Base-by-base conservation (phyloP, 768 basidiomycete genomes). In the Sporobolomyces pararoseus region DNA sequence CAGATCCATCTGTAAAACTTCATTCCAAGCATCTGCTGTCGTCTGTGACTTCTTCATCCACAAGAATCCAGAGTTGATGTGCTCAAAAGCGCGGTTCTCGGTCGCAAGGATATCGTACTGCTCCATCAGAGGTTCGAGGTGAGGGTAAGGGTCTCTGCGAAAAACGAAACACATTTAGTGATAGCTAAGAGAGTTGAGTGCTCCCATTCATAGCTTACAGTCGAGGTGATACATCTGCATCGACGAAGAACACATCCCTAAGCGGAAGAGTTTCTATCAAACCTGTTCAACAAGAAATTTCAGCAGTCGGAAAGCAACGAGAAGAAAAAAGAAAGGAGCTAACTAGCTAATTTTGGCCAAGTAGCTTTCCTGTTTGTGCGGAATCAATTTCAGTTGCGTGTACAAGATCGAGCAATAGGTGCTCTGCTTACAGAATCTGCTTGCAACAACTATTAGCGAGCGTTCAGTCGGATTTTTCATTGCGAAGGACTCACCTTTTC, bases 231-330 rank as follows among this genome's bases (percentile, higher is more conserved):
- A 73, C 63, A 50, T 73, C 71, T 10, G 52, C 29, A 54, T 73
- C 67, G 59, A 73, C 49, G 63, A 73, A 73, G 53, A 73, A 69
- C 27, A 69, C 59, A 32, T 73, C 71, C 10, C 67, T 59, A 1
- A 46, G 23, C 10, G 49, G 54, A 21, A 72, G 57, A 17, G 49
- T 54, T n/a, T 72, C 65, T 35, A 72, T 72, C 17, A 72, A 42
- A 25, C 64, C 55, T 68, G 14, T 4, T 31, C 32, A 63, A n/a
- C n/a, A 29, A 63, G 34, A 7, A 2, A 61, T 5, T 57, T 34
- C 27, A 5, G 50, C 10, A 29, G 13, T 25, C 21, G 9, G 4
- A 2, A 23, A 14, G 21, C 23, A 2, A 0, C 32, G n/a, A n/a
- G n/a, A n/a, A n/a, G n/a, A 10, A 1, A 17, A 4, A 25, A 21